phyloP scores from a whole-genome alignment of 2,329 filamentous ascomycete genomes.

The Aspergillus ochraceoroseus region DNA sequence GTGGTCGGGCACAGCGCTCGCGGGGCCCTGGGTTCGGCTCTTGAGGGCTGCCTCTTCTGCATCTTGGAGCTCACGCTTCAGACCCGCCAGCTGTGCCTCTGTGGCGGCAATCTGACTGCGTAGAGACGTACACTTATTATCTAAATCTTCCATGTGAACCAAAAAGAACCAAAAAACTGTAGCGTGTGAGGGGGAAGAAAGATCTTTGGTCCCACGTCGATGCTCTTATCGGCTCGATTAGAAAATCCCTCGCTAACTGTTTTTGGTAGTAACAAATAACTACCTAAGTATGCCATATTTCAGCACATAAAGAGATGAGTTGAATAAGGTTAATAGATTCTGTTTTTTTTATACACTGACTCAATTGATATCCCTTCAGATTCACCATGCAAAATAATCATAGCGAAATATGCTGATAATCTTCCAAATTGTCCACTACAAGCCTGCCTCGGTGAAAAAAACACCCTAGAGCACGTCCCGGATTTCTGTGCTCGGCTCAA shows the following conservation, averaged over 20 bases:
- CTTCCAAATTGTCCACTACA: too few species aligned
- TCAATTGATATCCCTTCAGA: too few species aligned
- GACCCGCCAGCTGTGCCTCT: slow-evolving; percentile 33
- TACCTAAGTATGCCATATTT: too few species aligned
- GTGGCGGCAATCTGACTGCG: slow-evolving; percentile 37
- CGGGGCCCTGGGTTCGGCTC: slow-evolving; percentile 11
- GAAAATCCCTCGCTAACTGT: too few species aligned
- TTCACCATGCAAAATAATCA: too few species aligned
- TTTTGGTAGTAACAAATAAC: too few species aligned
- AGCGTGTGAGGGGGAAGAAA: background rate
- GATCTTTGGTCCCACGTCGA: background rate
- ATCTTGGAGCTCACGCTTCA: slow-evolving; percentile 36
- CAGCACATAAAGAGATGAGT: too few species aligned
- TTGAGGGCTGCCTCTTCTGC: slow-evolving; percentile 27
- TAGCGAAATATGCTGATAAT: too few species aligned
- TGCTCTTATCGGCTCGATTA: too few species aligned
- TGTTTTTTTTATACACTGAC: too few species aligned
- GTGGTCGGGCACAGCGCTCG: slow-evolving; percentile 2
- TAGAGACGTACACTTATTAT: slow-evolving; percentile 31
- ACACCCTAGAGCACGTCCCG: background rate
- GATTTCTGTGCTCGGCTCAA: slow-evolving; percentile 49
- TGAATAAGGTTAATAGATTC: too few species aligned
- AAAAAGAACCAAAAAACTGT: background rate
- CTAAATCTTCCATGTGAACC: slow-evolving; percentile 21
- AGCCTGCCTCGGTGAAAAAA: too few species aligned